A percentile compares a stretch with the other conserved stretches of the same genome.
Evolutionary conservation across 2,329 filamentous ascomycete species (phyloP).

Genomic region (Epichloe typhina): DNA sequence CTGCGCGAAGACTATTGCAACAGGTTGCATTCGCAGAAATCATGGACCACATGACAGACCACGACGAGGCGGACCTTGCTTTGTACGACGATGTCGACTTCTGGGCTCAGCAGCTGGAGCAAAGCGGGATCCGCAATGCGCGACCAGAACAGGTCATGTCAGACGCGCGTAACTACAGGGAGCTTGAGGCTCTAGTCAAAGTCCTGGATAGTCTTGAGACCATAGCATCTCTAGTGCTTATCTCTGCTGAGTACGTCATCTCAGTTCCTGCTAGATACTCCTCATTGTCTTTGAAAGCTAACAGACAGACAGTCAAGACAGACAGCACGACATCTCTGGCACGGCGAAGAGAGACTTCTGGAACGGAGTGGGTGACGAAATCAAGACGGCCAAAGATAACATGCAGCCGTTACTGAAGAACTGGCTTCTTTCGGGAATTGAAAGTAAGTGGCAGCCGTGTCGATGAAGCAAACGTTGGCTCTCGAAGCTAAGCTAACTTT

Average conservation of each 20-base stretch:
- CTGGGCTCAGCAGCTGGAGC: conserved; percentile 25
- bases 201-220: conserved; percentile 57
- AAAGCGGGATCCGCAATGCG: conserved; percentile 21
- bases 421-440: conserved; percentile 45
- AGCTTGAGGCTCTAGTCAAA: conserved; percentile 54
- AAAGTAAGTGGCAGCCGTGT: conserved; percentile 32
- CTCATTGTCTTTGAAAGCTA: not conserved
- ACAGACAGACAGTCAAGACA: not conserved
- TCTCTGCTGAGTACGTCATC: conserved; percentile 36
- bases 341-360: conserved; percentile 35
- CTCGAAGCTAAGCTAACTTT: not conserved
- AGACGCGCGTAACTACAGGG: conserved; percentile 50
- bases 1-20: conserved; percentile 39
- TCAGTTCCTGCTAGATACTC: not conserved
- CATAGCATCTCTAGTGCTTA: conserved; percentile 42
- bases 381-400: conserved; percentile 40
- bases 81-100: conserved; percentile 28
- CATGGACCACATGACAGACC: conserved; percentile 26
- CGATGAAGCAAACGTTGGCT: not conserved
- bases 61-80: conserved; percentile 23
- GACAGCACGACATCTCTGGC: conserved; percentile 14
- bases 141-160: conserved; percentile 31
- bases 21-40: conserved; percentile 38
- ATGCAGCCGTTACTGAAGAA: conserved; percentile 50
- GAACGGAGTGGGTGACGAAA: conserved; percentile 36